Conservation (phyloP, 1,284 basidiomycete genomes). For the Entoloma clypeatum region DNA sequence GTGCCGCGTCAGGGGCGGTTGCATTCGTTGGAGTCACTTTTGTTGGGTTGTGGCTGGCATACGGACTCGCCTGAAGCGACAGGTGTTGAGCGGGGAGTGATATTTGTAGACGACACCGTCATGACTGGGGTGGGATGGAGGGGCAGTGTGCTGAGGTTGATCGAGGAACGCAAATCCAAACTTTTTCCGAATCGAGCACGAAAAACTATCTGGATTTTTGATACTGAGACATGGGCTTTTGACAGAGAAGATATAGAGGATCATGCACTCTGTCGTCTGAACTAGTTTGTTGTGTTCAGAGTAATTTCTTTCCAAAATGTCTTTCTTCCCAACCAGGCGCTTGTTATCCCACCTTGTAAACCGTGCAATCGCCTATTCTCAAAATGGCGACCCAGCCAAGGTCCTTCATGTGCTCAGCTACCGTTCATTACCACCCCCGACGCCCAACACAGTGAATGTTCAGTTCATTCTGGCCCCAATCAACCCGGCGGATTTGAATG, state of each 20-base stretch:
- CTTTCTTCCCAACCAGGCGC: constrained; percentile 16
- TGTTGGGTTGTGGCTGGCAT: constrained; percentile 36
- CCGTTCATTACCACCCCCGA: constrained; percentile 49
- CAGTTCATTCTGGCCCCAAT: constrained; percentile 73
- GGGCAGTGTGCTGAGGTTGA: constrained; percentile 2
- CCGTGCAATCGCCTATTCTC: constrained; percentile 63
- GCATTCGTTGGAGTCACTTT: constrained; percentile 35
- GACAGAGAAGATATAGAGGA: constrained; percentile 3
- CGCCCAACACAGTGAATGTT: constrained; percentile 57
- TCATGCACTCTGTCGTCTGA: constrained; percentile 2
- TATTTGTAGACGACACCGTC: constrained; percentile 33
- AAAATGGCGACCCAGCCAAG: constrained; percentile 54
- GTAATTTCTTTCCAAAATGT: constrained; percentile 7
- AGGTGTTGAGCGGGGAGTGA: constrained; percentile 29
- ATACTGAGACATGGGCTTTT: constrained; percentile 11
- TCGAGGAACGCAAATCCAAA: constrained; percentile 6
- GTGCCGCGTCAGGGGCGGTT: constrained; percentile 24
- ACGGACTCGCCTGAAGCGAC: constrained; percentile 6
- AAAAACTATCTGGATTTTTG: constrained; percentile 19
- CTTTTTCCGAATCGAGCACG: constrained; percentile 8
- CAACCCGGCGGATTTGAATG: constrained; percentile 80
- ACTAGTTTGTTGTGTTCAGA: too few relatives aligned
- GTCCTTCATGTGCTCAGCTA: constrained; percentile 56
- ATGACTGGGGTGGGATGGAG: constrained; percentile 14
- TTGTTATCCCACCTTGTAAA: constrained; percentile 25